These are phyloP conservation scores for Fimicolochytrium jonesii DNA, from an alignment of 192 early-diverging fungal species.

Conservation along the genomic window DNA sequence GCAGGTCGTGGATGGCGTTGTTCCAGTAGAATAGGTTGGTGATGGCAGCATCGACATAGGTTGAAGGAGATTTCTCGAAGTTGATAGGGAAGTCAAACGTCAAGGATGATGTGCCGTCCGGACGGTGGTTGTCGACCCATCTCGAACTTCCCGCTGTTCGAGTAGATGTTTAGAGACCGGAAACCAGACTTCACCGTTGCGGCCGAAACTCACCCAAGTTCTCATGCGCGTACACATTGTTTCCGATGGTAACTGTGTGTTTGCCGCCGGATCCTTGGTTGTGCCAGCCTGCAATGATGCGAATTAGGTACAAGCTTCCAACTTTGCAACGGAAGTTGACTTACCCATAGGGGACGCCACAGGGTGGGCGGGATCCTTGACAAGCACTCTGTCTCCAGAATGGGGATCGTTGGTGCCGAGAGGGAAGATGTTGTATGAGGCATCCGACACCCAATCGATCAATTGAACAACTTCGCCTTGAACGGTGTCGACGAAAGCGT, in stretches of 20 bases:
- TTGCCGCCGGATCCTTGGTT: conserved; percentile 48
- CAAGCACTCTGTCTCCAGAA: conserved; percentile 51
- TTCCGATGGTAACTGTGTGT: conserved; percentile 72
- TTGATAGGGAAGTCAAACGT: conserved; percentile 77
- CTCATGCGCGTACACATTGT: conserved; percentile 89
- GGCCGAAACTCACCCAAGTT: conserved; percentile 52
- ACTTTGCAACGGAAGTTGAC: too few species aligned
- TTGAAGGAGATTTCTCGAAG: conserved; percentile 55
- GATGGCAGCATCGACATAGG: conserved; percentile 74
- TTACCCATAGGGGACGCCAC: conserved; percentile 54
- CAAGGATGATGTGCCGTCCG: conserved; percentile 48
- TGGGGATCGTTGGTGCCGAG: conserved; percentile 76
- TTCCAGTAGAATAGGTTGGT: conserved; percentile 91
- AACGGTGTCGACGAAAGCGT: conserved; percentile 56
- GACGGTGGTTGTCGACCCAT: conserved; percentile 76
- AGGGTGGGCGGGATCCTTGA: conserved; percentile 54
- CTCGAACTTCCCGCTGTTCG: conserved; percentile 56
- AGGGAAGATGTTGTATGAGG: conserved; percentile 76
- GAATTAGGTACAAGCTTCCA: too few species aligned
- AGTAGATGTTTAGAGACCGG: too few species aligned
- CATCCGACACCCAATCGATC: conserved; percentile 83
- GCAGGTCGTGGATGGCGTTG: conserved; percentile 86
- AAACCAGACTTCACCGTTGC: too few species aligned
- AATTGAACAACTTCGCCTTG: conserved; percentile 62
- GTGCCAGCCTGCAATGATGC: conserved; percentile 74